These are phyloP conservation scores for Candida patagonica DNA, from an alignment of 805 yeast species.

Conservation along the genomic window DNA sequence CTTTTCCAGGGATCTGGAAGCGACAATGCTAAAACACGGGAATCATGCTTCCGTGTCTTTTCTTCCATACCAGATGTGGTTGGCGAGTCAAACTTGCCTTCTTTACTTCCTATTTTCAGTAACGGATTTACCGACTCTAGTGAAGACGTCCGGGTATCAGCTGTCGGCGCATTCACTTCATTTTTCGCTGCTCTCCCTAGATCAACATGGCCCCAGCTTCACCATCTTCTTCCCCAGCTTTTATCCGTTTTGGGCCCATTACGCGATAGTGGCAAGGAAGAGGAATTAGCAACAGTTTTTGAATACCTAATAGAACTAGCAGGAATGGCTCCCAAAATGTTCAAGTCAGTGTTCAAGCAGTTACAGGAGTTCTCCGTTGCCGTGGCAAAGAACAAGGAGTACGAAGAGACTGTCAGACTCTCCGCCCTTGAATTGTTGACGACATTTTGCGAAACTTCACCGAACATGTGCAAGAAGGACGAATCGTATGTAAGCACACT, in stretches of 20 bases:
- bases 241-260: slow-evolving; percentile 82
- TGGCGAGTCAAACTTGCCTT: slow-evolving; percentile 44
- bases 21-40: slow-evolving; percentile 61
- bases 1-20: slow-evolving; percentile 55
- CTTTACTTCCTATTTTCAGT: slow-evolving; percentile 58
- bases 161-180: slow-evolving; percentile 87
- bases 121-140: slow-evolving; percentile 69
- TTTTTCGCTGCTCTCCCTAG: slow-evolving; percentile 78
- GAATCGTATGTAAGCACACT: slow-evolving; percentile 61
- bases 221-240: slow-evolving; percentile 72
- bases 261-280: slow-evolving; percentile 66
- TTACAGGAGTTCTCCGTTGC: slow-evolving; percentile 77
- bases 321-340: slow-evolving; percentile 89
- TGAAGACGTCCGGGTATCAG: slow-evolving; percentile 83
- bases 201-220: slow-evolving; percentile 64
- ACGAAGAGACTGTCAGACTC: slow-evolving; percentile 71
- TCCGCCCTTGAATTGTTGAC: slow-evolving; percentile 84
- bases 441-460: slow-evolving; percentile 87
- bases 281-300: slow-evolving; percentile 76
- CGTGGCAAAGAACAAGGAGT: slow-evolving; percentile 70
- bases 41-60: slow-evolving; percentile 83
- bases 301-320: slow-evolving; percentile 86
- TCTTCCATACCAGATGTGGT: slow-evolving; percentile 75
- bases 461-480: slow-evolving; percentile 85
- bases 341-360: slow-evolving; percentile 83